These are phyloP conservation scores for Cladophialophora immunda DNA, from an alignment of 2,329 filamentous ascomycete species.

Conservation along the genomic window DNA sequence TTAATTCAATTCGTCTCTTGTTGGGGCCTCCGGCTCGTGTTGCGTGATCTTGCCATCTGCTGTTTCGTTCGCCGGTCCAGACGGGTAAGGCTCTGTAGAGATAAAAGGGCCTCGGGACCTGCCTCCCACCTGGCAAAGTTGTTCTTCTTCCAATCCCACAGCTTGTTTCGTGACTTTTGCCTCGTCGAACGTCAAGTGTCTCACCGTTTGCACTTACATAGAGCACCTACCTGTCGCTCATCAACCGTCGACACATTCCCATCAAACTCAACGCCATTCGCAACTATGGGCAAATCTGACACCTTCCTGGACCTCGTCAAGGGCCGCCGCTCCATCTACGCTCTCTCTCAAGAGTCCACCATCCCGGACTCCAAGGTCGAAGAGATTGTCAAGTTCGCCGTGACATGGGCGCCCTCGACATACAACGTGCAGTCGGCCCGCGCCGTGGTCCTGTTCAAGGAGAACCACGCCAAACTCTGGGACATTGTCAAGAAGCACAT, in stretches of 20 bases:
- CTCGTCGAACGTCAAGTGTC: no score
- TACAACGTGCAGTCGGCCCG: conserved; percentile 92
- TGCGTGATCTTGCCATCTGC: not conserved
- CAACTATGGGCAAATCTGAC: conserved; percentile 16
- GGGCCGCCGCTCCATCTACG: conserved; percentile 36
- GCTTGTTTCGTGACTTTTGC: no score
- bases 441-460: conserved; percentile 78
- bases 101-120: not conserved
- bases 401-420: conserved; percentile 65
- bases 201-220: no score
- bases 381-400: conserved; percentile 37
- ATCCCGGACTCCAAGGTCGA: conserved; percentile 37
- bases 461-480: conserved; percentile 89
- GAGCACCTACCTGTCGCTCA: no score
- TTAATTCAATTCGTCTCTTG: not conserved
- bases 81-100: not conserved
- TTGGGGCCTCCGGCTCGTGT: not conserved
- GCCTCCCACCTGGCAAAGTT: not conserved
- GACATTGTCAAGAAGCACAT: conserved; percentile 62
- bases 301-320: conserved; percentile 33
- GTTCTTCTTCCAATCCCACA: not conserved
- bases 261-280: not conserved
- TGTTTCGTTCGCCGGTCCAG: not conserved
- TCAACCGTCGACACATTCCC: not conserved
- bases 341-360: conserved; percentile 28